phyloP scores from a whole-genome alignment of 2,329 filamentous ascomycete species.

The Penicillium oxalicum region DNA sequence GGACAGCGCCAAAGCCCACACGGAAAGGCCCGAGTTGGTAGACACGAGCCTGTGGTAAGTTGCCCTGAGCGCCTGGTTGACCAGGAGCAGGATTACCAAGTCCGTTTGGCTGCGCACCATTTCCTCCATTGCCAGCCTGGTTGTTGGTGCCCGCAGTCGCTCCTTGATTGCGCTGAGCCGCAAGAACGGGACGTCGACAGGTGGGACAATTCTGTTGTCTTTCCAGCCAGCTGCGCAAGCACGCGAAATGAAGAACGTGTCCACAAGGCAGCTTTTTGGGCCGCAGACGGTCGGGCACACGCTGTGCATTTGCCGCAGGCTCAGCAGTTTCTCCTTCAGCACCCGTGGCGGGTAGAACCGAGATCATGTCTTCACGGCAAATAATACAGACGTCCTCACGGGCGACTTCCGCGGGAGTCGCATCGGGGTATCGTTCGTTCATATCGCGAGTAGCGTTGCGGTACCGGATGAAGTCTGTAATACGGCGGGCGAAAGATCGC shows the following conservation, averaged over 20 bases:
- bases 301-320: slow-evolving; percentile 18
- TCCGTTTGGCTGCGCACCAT: slow-evolving; percentile 25
- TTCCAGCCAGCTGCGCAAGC: slow-evolving; percentile 94
- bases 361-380: slow-evolving; percentile 90
- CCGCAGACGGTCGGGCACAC: slow-evolving; percentile 70
- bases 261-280: slow-evolving; percentile 96
- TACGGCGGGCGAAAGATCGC: slow-evolving; percentile 80
- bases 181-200: slow-evolving; percentile 75
- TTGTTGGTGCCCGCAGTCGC: slow-evolving; percentile 28
- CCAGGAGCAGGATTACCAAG: slow-evolving; percentile 35
- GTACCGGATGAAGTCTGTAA: slow-evolving; percentile 84
- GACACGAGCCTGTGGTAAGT: slow-evolving; percentile 50
- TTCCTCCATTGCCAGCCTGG: slow-evolving; percentile 18
- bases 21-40: slow-evolving; percentile 70
- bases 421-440: slow-evolving; percentile 84
- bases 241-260: slow-evolving; percentile 90
- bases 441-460: slow-evolving; percentile 88
- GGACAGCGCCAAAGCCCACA: slow-evolving; percentile 61
- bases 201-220: slow-evolving; percentile 95
- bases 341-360: slow-evolving; percentile 56
- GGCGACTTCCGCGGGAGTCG: slow-evolving; percentile 74
- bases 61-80: slow-evolving; percentile 33
- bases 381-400: slow-evolving; percentile 95
- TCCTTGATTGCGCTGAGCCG: slow-evolving; percentile 31
- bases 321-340: slow-evolving; percentile 30